Base-by-base conservation (phyloP, 2,329 filamentous ascomycete genomes). In the Ceratocystis lukuohia region DNA sequence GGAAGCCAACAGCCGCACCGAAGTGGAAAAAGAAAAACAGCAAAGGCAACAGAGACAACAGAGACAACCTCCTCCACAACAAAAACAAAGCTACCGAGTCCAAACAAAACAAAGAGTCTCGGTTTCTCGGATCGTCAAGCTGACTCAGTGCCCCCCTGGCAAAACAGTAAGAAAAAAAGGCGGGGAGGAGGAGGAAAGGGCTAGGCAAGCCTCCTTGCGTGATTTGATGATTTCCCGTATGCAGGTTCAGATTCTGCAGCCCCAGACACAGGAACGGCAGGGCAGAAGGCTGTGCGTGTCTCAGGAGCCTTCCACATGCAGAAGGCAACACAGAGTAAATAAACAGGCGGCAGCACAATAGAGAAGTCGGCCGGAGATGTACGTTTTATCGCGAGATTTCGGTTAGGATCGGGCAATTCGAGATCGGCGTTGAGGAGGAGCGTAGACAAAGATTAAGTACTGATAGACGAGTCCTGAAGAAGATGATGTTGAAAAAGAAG, bases 21-120 rank as follows among this genome's bases (percentile, higher is more conserved):
- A 59, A 59, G 15, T 59, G 64, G 46, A 46, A 61, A 62, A 65
- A 62, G 37, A 41, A 41, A 41, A 41, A 15, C 37, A 15, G 37
- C 37, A 41, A 15, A 41, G 12, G 10, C 37, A 4, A 41, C 37
- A 41, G 37, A 41, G 57, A 33, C 8, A 63, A 41, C 22, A 64
- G 59, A 68, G 59, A 66, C 64, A 66, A 50, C 30, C 61, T 64
- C 22, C 37, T 17, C n/a, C 20, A 59, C 25, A 59, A 59, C 15
- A 20, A 59, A 25, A n/a, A 25, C 15, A n/a, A n/a, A 37, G 37
- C 37, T 4, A 41, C 3, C 3, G 3, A 41, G 25, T 20, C 56
- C 15, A 59, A 59, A n/a, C 28, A 37, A 59, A 59, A 59, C 30
- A 37, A 59, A 59, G 7, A 30, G 37, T 41, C 37, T 15, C 37